These are phyloP conservation scores for Nasturtium officinale DNA, from an alignment of 345 rosid genomes.

Conservation along the genomic window DNA sequence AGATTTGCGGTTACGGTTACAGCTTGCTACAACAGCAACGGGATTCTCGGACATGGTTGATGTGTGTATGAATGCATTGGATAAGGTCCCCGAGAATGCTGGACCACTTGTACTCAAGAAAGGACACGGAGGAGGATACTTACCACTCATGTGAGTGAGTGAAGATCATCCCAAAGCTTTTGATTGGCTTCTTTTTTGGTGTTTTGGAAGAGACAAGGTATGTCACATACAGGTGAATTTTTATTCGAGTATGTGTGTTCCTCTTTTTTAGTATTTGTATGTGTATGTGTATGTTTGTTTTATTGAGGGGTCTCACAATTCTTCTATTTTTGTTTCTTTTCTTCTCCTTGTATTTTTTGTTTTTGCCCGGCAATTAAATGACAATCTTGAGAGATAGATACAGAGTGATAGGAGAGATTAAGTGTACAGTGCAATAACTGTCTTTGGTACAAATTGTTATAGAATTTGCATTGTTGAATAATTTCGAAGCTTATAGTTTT, in stretches of 20 bases:
- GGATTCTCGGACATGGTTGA: slow-evolving; percentile 73
- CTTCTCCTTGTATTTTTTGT: neutral
- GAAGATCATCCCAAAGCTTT: slow-evolving; percentile 23
- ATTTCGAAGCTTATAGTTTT: neutral
- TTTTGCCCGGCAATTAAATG: slow-evolving; percentile 21
- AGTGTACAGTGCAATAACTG: slow-evolving; percentile 43
- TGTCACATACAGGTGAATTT: no score
- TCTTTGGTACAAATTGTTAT: slow-evolving; percentile 21
- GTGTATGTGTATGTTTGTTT: slow-evolving; percentile 16
- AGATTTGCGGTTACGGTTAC: slow-evolving; percentile 73
- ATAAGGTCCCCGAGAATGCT: slow-evolving; percentile 74
- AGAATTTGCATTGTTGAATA: slow-evolving; percentile 28
- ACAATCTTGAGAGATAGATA: slow-evolving; percentile 19
- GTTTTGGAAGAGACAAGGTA: slow-evolving; percentile 35
- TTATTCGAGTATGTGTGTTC: no score
- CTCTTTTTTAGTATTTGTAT: neutral
- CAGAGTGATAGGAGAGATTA: neutral
- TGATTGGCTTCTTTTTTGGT: slow-evolving; percentile 2
- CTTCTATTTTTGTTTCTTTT: slow-evolving; percentile 1
- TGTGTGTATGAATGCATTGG: slow-evolving; percentile 60
- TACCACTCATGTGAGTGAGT: slow-evolving; percentile 78
- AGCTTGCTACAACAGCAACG: slow-evolving; percentile 79
- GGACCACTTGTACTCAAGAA: slow-evolving; percentile 79
- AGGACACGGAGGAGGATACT: slow-evolving; percentile 97
- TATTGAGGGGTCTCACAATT: slow-evolving; percentile 25